phyloP scores from a whole-genome alignment of 2,329 filamentous ascomycete species.

The Cercospora brassicicola region DNA sequence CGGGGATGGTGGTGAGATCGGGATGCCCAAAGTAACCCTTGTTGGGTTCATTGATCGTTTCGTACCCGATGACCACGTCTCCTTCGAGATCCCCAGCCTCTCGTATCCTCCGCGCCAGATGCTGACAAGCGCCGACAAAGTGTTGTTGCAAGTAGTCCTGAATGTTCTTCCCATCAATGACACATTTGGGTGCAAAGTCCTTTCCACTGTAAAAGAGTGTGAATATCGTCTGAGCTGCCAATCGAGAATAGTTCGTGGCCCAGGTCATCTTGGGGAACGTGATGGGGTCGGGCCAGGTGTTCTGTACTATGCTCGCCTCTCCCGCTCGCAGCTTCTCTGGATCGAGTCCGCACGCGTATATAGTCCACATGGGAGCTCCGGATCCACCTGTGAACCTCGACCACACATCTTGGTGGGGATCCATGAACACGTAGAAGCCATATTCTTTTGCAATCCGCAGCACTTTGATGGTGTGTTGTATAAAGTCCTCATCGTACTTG shows the following conservation, averaged over 20 bases:
- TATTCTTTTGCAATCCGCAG: conserved; percentile 82
- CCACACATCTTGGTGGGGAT: conserved; percentile 99
- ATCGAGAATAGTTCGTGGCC: conserved; percentile 92
- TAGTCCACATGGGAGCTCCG: conserved; percentile 94
- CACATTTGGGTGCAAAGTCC: conserved; percentile 92
- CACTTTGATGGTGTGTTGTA: conserved; percentile 83
- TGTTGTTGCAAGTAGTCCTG: conserved; percentile 92
- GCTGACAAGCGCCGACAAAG: conserved; percentile 74
- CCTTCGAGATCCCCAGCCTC: conserved; percentile 87
- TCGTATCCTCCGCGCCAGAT: conserved; percentile 79
- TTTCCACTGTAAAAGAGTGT: conserved; percentile 88
- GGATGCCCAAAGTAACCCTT: conserved; percentile 80
- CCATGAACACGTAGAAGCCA: conserved; percentile 97
- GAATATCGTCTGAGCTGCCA: conserved; percentile 87
- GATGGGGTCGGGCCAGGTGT: conserved; percentile 81
- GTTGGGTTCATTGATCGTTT: conserved; percentile 94
- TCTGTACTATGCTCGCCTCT: conserved; percentile 91
- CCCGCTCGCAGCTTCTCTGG: conserved; percentile 81
- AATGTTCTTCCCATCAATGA: conserved; percentile 92
- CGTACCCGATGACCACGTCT: conserved; percentile 89
- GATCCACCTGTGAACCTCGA: conserved; percentile 92
- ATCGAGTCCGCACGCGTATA: conserved; percentile 91
- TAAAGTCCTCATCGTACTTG: conserved; percentile 90
- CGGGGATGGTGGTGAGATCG: conserved; percentile 77
- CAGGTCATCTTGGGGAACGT: conserved; percentile 98